phyloP scores from a whole-genome alignment of 1,139 yeast species.

The Kurtzmaniella natalensis region DNA sequence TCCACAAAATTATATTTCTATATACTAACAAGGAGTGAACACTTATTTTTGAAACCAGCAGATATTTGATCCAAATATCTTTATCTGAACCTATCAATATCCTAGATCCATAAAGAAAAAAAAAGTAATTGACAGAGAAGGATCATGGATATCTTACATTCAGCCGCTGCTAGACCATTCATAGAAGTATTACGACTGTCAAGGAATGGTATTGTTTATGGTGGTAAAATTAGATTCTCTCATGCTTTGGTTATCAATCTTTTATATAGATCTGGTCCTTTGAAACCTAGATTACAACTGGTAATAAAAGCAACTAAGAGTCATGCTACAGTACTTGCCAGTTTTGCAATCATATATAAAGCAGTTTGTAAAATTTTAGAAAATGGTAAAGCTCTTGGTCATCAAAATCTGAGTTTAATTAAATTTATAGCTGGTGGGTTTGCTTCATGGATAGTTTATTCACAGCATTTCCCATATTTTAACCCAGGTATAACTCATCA shows the following conservation, averaged over 20 bases:
- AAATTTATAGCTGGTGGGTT: slow-evolving; percentile 61
- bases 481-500: slow-evolving; percentile 53
- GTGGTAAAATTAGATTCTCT: slow-evolving; percentile 68
- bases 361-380: slow-evolving; percentile 25
- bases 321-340: slow-evolving; percentile 66
- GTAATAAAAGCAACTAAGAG: slow-evolving; percentile 55
- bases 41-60: no score
- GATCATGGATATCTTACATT: slow-evolving; percentile 4
- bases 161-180: slow-evolving; percentile 25
- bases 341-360: slow-evolving; percentile 64
- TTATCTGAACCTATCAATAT: no score
- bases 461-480: slow-evolving; percentile 48
- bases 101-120: no score
- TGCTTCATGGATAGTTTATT: slow-evolving; percentile 64
- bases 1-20: no score
- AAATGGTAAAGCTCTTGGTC: slow-evolving; percentile 34
- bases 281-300: slow-evolving; percentile 43
- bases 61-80: no score
- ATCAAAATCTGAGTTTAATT: slow-evolving; percentile 19
- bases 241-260: slow-evolving; percentile 68
- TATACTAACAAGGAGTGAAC: no score
- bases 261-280: slow-evolving; percentile 47
- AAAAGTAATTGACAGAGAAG: no score
- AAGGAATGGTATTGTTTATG: slow-evolving; percentile 60
- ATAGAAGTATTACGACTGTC: slow-evolving; percentile 38